phyloP scores from a whole-genome alignment of 1,284 basidiomycete genomes.

The Neolentinus lepideus region DNA sequence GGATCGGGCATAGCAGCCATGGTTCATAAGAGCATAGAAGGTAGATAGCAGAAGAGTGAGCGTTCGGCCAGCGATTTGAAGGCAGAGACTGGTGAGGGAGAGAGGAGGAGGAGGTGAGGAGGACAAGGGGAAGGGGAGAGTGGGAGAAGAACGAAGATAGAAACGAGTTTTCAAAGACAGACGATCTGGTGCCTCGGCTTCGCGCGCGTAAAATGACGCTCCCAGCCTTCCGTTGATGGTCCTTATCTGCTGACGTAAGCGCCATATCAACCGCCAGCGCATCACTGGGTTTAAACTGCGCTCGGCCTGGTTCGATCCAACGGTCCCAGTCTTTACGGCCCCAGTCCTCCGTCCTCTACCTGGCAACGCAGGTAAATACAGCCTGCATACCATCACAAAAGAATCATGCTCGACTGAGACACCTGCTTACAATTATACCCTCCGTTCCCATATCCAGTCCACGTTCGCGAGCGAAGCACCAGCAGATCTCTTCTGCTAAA shows the following conservation, averaged over 20 bases:
- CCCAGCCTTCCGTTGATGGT: background rate
- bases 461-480: background rate
- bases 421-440: background rate
- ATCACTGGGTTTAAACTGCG: background rate
- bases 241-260: background rate
- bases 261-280: background rate
- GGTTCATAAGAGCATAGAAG: constrained; percentile 26
- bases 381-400: too few species aligned
- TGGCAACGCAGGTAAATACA: too few species aligned
- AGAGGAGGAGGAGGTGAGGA: constrained; percentile 15
- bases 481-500: background rate
- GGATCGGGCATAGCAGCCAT: constrained; percentile 22
- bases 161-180: constrained; percentile 21
- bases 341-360: too few species aligned
- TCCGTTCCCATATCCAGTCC: background rate
- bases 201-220: background rate
- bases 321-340: background rate
- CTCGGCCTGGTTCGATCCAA: background rate
- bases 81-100: constrained; percentile 11
- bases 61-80: constrained; percentile 34
- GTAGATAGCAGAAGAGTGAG: constrained; percentile 16
- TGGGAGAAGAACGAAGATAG: constrained; percentile 26
- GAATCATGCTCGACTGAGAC: too few species aligned
- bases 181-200: constrained; percentile 1
- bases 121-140: constrained; percentile 20